Percentiles rank a stretch among this genome's conserved stretches.
Conservation (phyloP, 306 rosid genomes). For the Ammopiptanthus mongolicus region DNA sequence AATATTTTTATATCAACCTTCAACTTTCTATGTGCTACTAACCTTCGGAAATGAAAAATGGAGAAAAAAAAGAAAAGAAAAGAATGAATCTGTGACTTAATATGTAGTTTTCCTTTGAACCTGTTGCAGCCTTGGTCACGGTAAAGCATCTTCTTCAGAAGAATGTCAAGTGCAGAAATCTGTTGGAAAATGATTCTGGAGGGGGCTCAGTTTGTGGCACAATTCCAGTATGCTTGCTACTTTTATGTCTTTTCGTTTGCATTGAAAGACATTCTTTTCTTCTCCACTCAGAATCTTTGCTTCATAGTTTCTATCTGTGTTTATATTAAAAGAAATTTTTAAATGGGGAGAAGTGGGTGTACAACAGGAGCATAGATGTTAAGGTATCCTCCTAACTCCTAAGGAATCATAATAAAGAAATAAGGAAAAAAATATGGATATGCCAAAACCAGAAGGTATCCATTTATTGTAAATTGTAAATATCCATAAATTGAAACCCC, state of each 20-base stretch:
- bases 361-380: not conserved
- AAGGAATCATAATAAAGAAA: not conserved
- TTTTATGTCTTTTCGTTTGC: constrained; percentile 1
- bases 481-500: not conserved
- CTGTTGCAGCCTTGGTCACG: constrained; percentile 78
- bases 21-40: not conserved
- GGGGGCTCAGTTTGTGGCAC: constrained; percentile 91
- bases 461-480: not conserved
- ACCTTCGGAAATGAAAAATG: not conserved
- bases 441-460: not conserved
- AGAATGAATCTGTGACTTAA: not conserved
- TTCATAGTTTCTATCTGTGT: not conserved
- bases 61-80: not conserved
- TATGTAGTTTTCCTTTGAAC: constrained; percentile 15
- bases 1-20: not conserved
- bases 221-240: constrained; percentile 50
- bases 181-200: constrained; percentile 91
- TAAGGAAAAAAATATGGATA: not conserved
- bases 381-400: not conserved
- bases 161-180: constrained; percentile 85
- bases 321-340: not conserved
- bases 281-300: not conserved
- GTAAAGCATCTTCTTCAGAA: constrained; percentile 90
- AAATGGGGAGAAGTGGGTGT: not conserved
- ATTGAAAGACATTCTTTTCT: not conserved